Evolutionary conservation across 148 eudicot genomes (phyloP).

Genomic region (Heliamphora exappendiculata): DNA sequence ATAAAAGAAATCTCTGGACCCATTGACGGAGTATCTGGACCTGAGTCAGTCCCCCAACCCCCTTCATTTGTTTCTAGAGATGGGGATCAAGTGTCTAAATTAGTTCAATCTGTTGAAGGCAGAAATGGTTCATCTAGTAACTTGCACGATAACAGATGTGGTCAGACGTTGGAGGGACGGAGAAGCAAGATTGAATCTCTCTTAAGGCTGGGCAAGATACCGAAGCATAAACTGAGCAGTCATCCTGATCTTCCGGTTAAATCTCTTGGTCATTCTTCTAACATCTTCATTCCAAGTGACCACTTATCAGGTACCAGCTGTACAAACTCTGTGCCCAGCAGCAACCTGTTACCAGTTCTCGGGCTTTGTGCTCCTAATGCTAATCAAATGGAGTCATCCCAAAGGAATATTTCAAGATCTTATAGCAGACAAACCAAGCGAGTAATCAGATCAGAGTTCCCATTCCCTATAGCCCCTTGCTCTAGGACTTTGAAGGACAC

Average conservation of each 20-base stretch:
- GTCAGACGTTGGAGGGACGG: slow-evolving; percentile 22
- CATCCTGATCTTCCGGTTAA: slow-evolving; percentile 20
- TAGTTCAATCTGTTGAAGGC: slow-evolving; percentile 29
- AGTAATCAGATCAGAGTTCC: slow-evolving; percentile 38
- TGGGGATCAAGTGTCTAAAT: slow-evolving; percentile 18
- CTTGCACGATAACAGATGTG: slow-evolving; percentile 24
- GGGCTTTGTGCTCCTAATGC: slow-evolving; percentile 98
- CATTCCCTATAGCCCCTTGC: slow-evolving; percentile 32
- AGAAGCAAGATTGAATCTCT: slow-evolving; percentile 25
- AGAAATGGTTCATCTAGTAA: slow-evolving; percentile 26
- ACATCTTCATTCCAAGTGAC: slow-evolving; percentile 22
- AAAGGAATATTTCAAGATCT: slow-evolving; percentile 41
- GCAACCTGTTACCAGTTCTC: slow-evolving; percentile 52
- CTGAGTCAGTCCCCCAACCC: slow-evolving; percentile 21
- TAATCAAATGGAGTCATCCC: slow-evolving; percentile 39
- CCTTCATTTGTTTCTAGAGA: slow-evolving; percentile 24
- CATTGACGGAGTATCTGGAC: slow-evolving; percentile 21
- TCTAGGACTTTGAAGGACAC: slow-evolving; percentile 34
- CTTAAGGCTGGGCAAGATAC: slow-evolving; percentile 27
- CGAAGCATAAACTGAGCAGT: slow-evolving; percentile 33
- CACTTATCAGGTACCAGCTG: slow-evolving; percentile 23
- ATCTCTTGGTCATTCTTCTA: slow-evolving; percentile 20
- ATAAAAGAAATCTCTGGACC: slow-evolving; percentile 26
- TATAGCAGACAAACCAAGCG: slow-evolving; percentile 43
- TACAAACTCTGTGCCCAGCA: slow-evolving; percentile 22